phyloP scores from a whole-genome alignment of 163 green algal species.

The Scenedesmus sp. region DNA sequence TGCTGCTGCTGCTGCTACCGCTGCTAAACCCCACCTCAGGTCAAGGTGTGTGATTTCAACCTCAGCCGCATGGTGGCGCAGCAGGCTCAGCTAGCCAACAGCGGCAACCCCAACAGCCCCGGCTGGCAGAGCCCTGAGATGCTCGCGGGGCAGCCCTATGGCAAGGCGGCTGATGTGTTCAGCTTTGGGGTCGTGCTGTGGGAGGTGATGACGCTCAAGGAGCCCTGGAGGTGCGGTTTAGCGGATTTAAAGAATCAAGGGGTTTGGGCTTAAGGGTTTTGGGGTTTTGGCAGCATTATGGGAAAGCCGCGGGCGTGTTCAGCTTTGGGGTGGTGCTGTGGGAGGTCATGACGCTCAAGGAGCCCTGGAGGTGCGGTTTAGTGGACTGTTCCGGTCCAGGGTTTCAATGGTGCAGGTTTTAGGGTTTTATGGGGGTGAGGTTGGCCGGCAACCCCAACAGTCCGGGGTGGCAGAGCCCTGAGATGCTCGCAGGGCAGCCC shows the following conservation, averaged over 20 bases:
- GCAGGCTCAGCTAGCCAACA: conserved; percentile 52
- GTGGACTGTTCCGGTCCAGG: background rate
- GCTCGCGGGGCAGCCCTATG: conserved; percentile 53
- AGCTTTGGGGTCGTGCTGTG: conserved; percentile 58
- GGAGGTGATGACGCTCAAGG: conserved; percentile 62
- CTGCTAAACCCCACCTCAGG: background rate
- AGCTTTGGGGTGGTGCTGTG: background rate
- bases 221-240: conserved; percentile 54
- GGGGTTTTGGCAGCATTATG: background rate
- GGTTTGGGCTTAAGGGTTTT: background rate
- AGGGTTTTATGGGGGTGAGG: too few species aligned
- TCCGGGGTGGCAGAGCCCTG: conserved; percentile 41
- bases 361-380: background rate
- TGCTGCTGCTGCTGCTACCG: background rate
- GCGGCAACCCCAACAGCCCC: conserved; percentile 48
- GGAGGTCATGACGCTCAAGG: background rate
- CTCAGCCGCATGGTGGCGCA: conserved; percentile 60
- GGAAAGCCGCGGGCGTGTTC: background rate
- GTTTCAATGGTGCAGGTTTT: too few species aligned
- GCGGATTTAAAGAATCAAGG: too few species aligned
- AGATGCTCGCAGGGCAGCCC: conserved; percentile 50
- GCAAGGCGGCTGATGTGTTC: conserved; percentile 51
- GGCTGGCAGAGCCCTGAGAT: conserved; percentile 50
- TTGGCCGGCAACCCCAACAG: conserved; percentile 36
- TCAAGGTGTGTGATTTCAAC: conserved; percentile 79